Percentiles rank a stretch among this genome's conserved stretches.
These are phyloP conservation scores for Podaxis sp. DNA, from an alignment of 768 basidiomycete genomes.

Conservation along the genomic window DNA sequence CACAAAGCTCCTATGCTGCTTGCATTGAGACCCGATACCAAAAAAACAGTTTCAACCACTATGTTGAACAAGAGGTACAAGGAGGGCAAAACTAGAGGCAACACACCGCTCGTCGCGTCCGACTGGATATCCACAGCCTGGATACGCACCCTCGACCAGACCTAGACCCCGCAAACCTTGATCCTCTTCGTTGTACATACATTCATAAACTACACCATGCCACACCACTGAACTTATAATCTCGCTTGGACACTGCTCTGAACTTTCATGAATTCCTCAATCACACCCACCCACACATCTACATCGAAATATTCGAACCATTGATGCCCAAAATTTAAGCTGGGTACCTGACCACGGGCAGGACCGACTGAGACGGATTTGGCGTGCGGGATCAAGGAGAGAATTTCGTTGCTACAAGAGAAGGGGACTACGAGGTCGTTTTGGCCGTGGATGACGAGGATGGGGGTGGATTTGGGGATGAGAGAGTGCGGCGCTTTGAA, in stretches of 20 bases:
- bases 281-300: slow-evolving; percentile 34
- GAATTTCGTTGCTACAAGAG: slow-evolving; percentile 12
- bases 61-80: slow-evolving; percentile 10
- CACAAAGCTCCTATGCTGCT: background rate
- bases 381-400: background rate
- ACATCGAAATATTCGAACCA: too few species aligned
- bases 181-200: too few species aligned
- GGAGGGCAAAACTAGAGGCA: slow-evolving; percentile 1
- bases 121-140: slow-evolving; percentile 45
- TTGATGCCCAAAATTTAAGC: too few species aligned
- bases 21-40: background rate
- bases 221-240: background rate
- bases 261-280: slow-evolving; percentile 28
- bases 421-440: slow-evolving; percentile 37
- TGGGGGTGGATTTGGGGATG: slow-evolving; percentile 27
- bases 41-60: background rate
- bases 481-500: background rate
- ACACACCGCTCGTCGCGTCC: slow-evolving; percentile 15
- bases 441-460: slow-evolving; percentile 40
- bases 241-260: background rate
- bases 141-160: slow-evolving; percentile 16
- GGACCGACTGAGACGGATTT: too few species aligned
- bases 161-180: background rate
- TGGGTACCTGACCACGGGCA: too few species aligned
- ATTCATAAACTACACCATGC: background rate